Evolutionary conservation across 805 yeast species (phyloP).

Genomic region (Cyberlindnera saturnus): DNA sequence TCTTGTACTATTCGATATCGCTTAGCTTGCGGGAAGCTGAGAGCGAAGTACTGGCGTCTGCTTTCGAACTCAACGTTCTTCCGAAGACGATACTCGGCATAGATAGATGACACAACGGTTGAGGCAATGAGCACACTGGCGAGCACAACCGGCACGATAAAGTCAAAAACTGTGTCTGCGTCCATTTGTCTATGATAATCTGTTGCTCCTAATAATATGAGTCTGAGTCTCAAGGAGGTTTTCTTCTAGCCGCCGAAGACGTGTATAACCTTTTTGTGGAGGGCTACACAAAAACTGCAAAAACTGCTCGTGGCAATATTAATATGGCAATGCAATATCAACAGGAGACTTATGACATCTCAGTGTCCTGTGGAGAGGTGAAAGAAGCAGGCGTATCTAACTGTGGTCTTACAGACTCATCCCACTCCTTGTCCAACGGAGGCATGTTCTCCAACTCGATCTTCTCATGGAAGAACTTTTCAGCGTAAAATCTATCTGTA

Average conservation of each 20-base stretch:
- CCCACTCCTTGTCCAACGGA: constrained; percentile 16
- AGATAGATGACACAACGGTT: background rate
- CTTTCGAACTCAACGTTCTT: constrained; percentile 2
- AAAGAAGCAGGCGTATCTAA: background rate
- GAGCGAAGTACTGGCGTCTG: constrained; percentile 1
- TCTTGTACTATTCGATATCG: background rate
- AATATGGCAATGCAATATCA: too few species aligned
- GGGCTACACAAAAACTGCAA: too few species aligned
- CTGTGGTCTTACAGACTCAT: constrained; percentile 13
- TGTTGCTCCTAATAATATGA: too few species aligned
- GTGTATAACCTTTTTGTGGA: too few species aligned
- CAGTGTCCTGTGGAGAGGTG: constrained; percentile 1
- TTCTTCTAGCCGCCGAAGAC: too few species aligned
- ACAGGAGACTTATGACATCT: background rate
- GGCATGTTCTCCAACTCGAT: constrained; percentile 8
- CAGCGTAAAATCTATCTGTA: constrained; percentile 19
- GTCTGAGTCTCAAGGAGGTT: too few species aligned
- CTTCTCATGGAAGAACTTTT: constrained; percentile 14
- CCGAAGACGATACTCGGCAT: background rate
- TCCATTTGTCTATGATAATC: too few species aligned
- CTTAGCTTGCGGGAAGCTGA: background rate
- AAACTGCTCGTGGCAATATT: background rate
- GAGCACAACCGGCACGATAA: too few species aligned
- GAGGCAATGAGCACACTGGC: too few species aligned
- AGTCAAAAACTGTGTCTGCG: too few species aligned